Conservation (phyloP, 106 monocot species). For the Alisma plantagoaquatica region DNA sequence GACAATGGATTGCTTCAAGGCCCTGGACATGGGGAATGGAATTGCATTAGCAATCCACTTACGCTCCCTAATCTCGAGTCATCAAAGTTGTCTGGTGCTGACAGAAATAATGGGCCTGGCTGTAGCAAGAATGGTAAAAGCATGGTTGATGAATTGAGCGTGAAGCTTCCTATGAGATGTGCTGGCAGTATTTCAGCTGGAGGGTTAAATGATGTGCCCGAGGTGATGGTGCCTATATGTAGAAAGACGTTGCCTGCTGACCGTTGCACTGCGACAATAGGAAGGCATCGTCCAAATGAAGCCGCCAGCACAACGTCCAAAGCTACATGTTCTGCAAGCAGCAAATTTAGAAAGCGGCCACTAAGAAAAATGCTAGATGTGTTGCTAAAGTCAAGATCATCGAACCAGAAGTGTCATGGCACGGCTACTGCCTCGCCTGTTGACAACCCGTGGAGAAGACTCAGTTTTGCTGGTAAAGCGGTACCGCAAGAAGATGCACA, state of each 20-base stretch:
- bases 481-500: no score
- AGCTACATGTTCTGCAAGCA: conserved; percentile 9
- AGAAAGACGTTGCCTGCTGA: background rate
- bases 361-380: conserved; percentile 43
- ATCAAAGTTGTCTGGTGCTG: background rate
- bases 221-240: conserved; percentile 15
- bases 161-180: background rate
- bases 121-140: conserved; percentile 5
- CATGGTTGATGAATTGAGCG: background rate
- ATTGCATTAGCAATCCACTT: no score
- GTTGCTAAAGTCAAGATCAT: conserved; percentile 28
- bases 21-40: background rate
- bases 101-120: background rate
- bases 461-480: background rate
- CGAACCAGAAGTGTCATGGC: background rate
- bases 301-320: no score
- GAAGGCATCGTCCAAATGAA: no score
- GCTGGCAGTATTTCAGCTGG: background rate
- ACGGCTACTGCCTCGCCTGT: background rate
- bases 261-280: conserved; percentile 16
- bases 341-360: conserved; percentile 23
- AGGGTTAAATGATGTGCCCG: conserved; percentile 23
- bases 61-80: background rate
- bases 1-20: background rate
- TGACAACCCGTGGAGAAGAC: background rate